Evolutionary conservation across 2,329 filamentous ascomycete species (phyloP), one percentile per base, ranked within the genome.

Genomic region (Juglanconis oblonga): DNA sequence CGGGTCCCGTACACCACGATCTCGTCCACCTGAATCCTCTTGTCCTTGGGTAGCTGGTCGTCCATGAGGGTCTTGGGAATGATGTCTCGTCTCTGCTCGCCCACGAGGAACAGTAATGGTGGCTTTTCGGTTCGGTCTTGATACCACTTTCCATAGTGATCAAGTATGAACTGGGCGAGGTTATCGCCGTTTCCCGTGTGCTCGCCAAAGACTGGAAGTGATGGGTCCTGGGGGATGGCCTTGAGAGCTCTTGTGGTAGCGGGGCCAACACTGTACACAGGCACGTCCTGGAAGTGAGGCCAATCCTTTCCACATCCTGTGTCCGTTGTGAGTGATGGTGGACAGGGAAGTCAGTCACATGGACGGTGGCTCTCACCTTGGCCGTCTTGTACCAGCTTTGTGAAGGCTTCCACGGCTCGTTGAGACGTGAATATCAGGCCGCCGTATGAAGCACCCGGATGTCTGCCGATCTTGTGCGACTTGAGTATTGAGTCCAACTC

Each of bases 381-480:
- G 31, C 83, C 77, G 36, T 85, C 81, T 13, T 81, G 75, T 0
- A 92, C 80, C 8, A 91, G 75, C 50, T 81, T 77, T 3, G 84
- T 76, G 68, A 95, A 92, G 0, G 88, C 90, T 71, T 95, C 91
- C 2, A 95, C 91, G 1, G 91, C 90, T 52, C 91, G 83, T 71
- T 95, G 91, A 7, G 89, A 93, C 1, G 91, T 95, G 70, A 95
- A 94, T 53, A 95, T 87, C 60, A 94, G 76, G n/a, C 89, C 91
- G 5, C 90, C 89, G 68, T 91, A 94, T 13, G 75, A 67, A 45
- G 72, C 71, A 2, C 70, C 74, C 1, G 68, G 45, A n/a, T 62
- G 62, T 2, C 55, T 67, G 50, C 76, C 75, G 62, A 87, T 80
- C 14, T 68, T 64, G 31, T 70, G 73, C 1, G 69, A 65, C 9